Evolutionary conservation across 1,139 yeast genomes (phyloP), one percentile per base, ranked within the genome.

Genomic region (Maudiozyma humilis): DNA sequence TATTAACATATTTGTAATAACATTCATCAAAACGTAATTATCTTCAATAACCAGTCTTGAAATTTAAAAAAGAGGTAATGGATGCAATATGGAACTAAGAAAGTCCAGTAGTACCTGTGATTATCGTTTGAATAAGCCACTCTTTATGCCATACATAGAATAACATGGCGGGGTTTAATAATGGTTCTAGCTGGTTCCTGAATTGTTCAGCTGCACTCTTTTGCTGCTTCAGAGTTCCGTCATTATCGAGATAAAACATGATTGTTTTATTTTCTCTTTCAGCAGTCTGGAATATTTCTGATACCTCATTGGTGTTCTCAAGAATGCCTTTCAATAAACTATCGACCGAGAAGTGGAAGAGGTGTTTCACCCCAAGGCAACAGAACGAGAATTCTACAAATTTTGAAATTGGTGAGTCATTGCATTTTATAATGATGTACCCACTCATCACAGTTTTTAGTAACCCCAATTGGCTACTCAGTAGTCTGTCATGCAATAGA

Each of bases 101-200:
- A 15, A 48, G 45, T 3, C 51, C 53, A 5, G 50, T 48, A 37
- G 47, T 45, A 13, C 69, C 68, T 55, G 76, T 74, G n/a, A 82
- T 79, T 8, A 80, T 71, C 54, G 86, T 76, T 52, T 82, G 89
- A 1, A 82, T 85, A 1, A 81, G 68, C 89, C 89, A 82, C 57
- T 82, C 89, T 81, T 86, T 80, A 51, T 52, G 46, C 45, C 57
- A 59, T 1, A 60, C 50, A 40, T 52, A 53, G 36, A 48, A 45
- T 5, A 29, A n/a, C 6, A 38, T 34, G 2, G 32, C 16, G 16
- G 27, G 18, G 13, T n/a, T 29, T 10, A 39, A 17, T 12, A 13
- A 25, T 12, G 20, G 15, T 6, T 25, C 12, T 23, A 44, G 14
- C 10, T 19, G 32, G 2, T 33, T n/a, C 30, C 23, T 18, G 6